Evolutionary conservation across 2,329 filamentous ascomycete genomes (phyloP).

Genomic region (Ustilaginoidea virens): DNA sequence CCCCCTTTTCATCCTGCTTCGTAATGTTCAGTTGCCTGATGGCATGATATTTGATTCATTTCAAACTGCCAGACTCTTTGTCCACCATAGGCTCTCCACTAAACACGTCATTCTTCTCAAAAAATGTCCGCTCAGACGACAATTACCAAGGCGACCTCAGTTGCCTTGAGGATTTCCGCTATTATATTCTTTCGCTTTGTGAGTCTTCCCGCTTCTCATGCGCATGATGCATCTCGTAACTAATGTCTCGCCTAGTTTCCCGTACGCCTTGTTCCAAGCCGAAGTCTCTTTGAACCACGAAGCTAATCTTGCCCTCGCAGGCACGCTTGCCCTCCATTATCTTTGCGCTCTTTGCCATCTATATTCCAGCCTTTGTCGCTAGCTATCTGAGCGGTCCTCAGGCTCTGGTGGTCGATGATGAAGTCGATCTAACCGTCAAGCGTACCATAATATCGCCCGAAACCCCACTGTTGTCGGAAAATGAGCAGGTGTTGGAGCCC

Average conservation of each 20-base stretch:
- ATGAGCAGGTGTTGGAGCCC: constrained; percentile 15
- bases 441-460: constrained; percentile 23
- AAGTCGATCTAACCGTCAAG: constrained; percentile 39
- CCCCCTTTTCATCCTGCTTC: neutral
- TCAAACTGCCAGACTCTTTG: neutral
- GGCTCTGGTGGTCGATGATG: constrained; percentile 43
- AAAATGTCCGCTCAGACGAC: constrained; percentile 12
- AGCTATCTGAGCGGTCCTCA: constrained; percentile 40
- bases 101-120: neutral
- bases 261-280: constrained; percentile 11
- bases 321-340: constrained; percentile 34
- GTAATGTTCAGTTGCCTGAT: too few relatives aligned
- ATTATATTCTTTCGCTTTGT: constrained; percentile 23
- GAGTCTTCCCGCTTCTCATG: constrained; percentile 6
- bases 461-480: constrained; percentile 15
- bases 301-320: constrained; percentile 9
- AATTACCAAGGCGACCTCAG: constrained; percentile 19
- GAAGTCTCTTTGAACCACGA: neutral
- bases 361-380: constrained; percentile 46
- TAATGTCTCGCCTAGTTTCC: constrained; percentile 17
- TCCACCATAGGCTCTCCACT: neutral
- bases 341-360: constrained; percentile 49
- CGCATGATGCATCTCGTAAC: neutral
- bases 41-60: neutral
- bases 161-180: constrained; percentile 20